Percentiles rank a stretch among this genome's conserved stretches.
Evolutionary conservation across 1,139 yeast species (phyloP).

Genomic region (Debaryomycetaceae sp.): DNA sequence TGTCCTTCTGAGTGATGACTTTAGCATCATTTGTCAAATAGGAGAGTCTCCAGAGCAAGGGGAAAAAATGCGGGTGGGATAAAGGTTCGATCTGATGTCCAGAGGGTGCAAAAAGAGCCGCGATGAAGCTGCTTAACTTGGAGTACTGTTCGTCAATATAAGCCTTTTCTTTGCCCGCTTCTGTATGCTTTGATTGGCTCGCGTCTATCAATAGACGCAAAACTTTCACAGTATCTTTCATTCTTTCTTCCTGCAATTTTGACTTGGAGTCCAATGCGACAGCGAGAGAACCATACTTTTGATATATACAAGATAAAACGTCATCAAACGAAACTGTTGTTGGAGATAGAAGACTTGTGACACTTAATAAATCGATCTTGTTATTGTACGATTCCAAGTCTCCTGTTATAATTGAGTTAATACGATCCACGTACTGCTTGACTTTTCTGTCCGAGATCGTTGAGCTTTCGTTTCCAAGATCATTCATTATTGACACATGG

Average conservation of each 20-base stretch:
- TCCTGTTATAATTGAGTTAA: conserved; percentile 14
- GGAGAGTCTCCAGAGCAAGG: conserved; percentile 35
- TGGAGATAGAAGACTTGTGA: conserved; percentile 37
- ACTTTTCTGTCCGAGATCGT: conserved; percentile 9
- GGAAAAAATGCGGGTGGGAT: conserved; percentile 26
- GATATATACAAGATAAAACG: conserved; percentile 21
- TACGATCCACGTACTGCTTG: conserved; percentile 15
- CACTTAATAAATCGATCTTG: conserved; percentile 34
- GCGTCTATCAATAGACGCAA: conserved; percentile 35
- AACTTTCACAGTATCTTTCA: conserved; percentile 27
- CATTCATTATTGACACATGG: not conserved
- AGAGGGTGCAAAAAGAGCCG: conserved; percentile 25
- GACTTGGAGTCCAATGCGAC: conserved; percentile 11
- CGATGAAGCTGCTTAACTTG: conserved; percentile 25
- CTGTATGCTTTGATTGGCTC: conserved; percentile 17
- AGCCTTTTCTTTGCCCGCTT: conserved; percentile 4
- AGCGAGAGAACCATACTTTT: conserved; percentile 25
- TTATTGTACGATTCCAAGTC: conserved; percentile 26
- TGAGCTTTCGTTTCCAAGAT: conserved; percentile 6
- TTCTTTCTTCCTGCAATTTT: conserved; percentile 17
- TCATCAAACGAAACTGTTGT: conserved; percentile 22
- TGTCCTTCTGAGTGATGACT: conserved; percentile 22
- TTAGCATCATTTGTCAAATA: conserved; percentile 10
- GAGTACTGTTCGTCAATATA: conserved; percentile 16
- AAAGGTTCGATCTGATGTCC: conserved; percentile 22